Percentiles rank a stretch among this genome's conserved stretches.
phyloP scores from a whole-genome alignment of 208 protist species.

The Leptomonas pyrrhocoris region DNA sequence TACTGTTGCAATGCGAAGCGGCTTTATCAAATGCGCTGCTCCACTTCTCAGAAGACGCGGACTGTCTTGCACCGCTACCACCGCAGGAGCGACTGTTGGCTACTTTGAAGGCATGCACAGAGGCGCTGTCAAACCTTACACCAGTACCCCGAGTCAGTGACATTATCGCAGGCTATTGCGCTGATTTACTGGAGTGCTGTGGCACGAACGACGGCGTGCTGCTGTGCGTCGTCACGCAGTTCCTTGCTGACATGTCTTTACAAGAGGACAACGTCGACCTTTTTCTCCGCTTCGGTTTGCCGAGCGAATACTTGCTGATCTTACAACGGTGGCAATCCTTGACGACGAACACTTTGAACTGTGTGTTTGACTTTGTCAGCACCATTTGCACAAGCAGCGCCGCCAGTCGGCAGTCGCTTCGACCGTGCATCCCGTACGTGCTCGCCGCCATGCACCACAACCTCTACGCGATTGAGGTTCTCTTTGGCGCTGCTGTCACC shows the following conservation, averaged over 20 bases:
- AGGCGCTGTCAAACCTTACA: conserved; percentile 28
- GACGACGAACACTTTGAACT: conserved; percentile 57
- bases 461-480: conserved; percentile 55
- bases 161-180: conserved; percentile 47
- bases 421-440: conserved; percentile 76
- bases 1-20: conserved; percentile 21
- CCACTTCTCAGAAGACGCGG: neutral
- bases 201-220: conserved; percentile 15
- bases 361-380: conserved; percentile 74
- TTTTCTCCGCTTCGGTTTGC: conserved; percentile 58
- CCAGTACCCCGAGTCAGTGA: conserved; percentile 53
- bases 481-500: conserved; percentile 60
- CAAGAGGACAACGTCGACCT: conserved; percentile 64
- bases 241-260: conserved; percentile 70
- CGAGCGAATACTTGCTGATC: conserved; percentile 60
- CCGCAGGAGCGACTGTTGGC: conserved; percentile 19
- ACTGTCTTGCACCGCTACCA: neutral
- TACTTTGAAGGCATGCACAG: conserved; percentile 45
- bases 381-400: conserved; percentile 66
- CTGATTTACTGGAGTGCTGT: conserved; percentile 55
- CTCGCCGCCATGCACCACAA: conserved; percentile 49
- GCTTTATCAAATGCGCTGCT: conserved; percentile 6
- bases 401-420: conserved; percentile 41
- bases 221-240: conserved; percentile 30
- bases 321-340: conserved; percentile 53